These are phyloP conservation scores for Trichoderma afroharzianum DNA, from an alignment of 2,329 filamentous ascomycete species.

Conservation along the genomic window DNA sequence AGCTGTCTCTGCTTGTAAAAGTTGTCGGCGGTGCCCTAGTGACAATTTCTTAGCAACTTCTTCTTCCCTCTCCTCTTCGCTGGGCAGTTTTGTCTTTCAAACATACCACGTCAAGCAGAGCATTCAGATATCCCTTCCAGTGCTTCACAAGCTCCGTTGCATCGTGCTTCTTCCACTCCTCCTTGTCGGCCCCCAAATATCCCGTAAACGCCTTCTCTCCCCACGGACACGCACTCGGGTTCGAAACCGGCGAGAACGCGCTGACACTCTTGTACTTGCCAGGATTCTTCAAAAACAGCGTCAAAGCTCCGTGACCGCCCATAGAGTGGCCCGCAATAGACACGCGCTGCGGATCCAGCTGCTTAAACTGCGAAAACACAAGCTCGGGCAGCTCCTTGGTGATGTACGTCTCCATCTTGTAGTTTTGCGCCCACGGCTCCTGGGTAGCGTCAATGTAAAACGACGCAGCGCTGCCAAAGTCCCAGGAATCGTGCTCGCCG, in stretches of 20 bases:
- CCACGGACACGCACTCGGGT: constrained; percentile 85
- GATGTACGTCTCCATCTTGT: constrained; percentile 95
- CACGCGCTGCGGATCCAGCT: constrained; percentile 65
- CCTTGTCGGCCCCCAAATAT: constrained; percentile 76
- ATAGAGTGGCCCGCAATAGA: constrained; percentile 93
- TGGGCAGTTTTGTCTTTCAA: neutral
- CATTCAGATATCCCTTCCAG: constrained; percentile 68
- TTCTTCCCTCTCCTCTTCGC: neutral
- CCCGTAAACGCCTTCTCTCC: constrained; percentile 91
- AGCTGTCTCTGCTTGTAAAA: constrained; percentile 95
- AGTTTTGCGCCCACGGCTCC: constrained; percentile 70
- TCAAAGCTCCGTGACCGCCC: constrained; percentile 94
- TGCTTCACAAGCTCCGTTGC: constrained; percentile 82
- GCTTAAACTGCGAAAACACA: constrained; percentile 68
- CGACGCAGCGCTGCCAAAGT: constrained; percentile 87
- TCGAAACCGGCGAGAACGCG: constrained; percentile 86
- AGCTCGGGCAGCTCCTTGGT: constrained; percentile 78
- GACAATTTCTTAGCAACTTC: neutral
- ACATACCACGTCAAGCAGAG: constrained; percentile 77
- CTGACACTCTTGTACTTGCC: constrained; percentile 84
- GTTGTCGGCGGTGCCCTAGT: constrained; percentile 82
- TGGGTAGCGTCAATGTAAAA: constrained; percentile 90
- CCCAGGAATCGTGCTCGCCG: constrained; percentile 83
- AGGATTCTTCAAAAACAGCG: constrained; percentile 87
- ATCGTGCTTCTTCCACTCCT: constrained; percentile 84